Base-by-base conservation (phyloP, 805 yeast genomes). In the Wickerhamia fluorescens region DNA sequence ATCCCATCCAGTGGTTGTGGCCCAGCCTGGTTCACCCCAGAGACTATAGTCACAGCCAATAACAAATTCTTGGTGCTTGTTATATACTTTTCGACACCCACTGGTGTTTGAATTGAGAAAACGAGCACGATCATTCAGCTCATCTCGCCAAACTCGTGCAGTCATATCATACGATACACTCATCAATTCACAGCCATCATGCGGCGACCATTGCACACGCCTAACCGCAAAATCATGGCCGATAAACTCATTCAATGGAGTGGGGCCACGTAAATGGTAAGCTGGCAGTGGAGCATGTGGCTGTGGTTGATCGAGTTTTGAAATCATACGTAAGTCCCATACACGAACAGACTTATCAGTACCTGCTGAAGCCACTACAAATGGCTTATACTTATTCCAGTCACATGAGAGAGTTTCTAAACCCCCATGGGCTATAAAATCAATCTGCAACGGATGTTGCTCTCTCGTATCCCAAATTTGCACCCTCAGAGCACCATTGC, bases 1-100 rank as follows among this genome's bases (percentile, higher is more conserved):
- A 59, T 89, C 98, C 95, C 96, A 89, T 2, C 95, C 96, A 0
- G 88, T 79, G 10, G 95, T 78, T 7, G 92, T 94, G 11, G 81
- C 87, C 87, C 92, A 88, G 1, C 96, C 96, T 2, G 92, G 94
- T 42, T 77, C 78, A 3, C 97, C 98, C 96, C 96, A 89, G 29
- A 92, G 56, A 40, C 94, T 80, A 83, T 95, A 92, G 59, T 92
- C 97, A 39, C 88, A 81, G 11, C 94, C 96, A 42, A 83, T 74
- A 2, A 82, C 96, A 58, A 89, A 89, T 61, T 89, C 98, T 16
- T 75, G 68, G 58, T 92, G 97, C 30, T 56, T 58, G 14, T 69
- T 64, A 63, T 86, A 84, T 11, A 69, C 68, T 6, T 72, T 73
- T 20, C 66, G 56, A 20, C 78, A 62, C 0, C 82, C 81, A 28